Conservation (phyloP, 176 grass and related monocot genomes). For the Tuctoria greenei region DNA sequence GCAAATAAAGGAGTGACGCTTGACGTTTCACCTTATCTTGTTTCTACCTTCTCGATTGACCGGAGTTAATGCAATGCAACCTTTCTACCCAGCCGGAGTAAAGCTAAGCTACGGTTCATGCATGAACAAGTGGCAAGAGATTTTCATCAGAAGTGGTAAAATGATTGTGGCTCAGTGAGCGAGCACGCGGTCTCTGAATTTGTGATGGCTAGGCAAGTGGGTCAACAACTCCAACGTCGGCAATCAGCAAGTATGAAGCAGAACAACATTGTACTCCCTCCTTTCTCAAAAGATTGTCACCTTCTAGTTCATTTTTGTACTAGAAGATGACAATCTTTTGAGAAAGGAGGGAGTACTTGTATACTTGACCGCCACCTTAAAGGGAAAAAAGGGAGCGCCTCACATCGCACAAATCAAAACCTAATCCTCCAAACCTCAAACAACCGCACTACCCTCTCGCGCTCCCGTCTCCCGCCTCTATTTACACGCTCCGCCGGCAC, state of each 20-base stretch:
- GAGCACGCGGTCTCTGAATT: neutral
- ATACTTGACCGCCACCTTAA: constrained; percentile 37
- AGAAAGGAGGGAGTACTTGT: too few relatives aligned
- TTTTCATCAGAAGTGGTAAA: neutral
- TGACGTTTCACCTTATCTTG: neutral
- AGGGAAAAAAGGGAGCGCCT: neutral
- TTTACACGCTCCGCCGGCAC: neutral
- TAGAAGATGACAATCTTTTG: too few relatives aligned
- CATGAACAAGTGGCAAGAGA: neutral
- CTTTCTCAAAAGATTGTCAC: too few relatives aligned
- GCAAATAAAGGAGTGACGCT: neutral
- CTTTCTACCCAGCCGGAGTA: neutral
- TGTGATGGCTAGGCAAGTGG: constrained; percentile 37
- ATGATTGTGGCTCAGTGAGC: neutral
- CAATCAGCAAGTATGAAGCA: neutral
- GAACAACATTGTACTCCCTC: constrained; percentile 17
- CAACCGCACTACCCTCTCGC: constrained; percentile 37
- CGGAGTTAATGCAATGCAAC: neutral
- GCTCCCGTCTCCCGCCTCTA: neutral
- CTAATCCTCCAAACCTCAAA: constrained; percentile 79
- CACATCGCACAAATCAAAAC: constrained; percentile 40
- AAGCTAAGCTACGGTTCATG: neutral
- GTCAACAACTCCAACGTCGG: constrained; percentile 49
- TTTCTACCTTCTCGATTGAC: constrained; percentile 8
- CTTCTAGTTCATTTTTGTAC: too few relatives aligned